Evolutionary conservation across 176 grass and related monocot species (phyloP).

Genomic region (Tuctoria greenei): DNA sequence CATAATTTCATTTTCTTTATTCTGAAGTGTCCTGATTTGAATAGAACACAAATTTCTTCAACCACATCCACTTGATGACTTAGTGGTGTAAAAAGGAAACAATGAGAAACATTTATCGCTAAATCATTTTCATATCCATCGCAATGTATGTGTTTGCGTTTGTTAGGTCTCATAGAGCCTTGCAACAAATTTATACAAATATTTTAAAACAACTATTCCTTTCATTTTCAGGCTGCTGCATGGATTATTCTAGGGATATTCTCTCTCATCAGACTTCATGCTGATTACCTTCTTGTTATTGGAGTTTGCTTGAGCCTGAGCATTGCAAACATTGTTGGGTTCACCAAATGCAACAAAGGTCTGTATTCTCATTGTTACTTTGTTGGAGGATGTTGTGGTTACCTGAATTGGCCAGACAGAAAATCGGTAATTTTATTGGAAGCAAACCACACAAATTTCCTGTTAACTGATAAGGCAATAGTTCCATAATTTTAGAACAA

Average conservation of each 20-base stretch:
- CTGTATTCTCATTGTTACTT: not conserved
- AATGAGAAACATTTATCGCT: not conserved
- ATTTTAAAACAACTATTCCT: not conserved
- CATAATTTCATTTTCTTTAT: not conserved
- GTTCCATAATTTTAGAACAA: not conserved
- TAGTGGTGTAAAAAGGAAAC: not conserved
- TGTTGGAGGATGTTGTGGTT: not conserved
- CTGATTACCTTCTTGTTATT: constrained; percentile 74
- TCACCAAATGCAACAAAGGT: constrained; percentile 88
- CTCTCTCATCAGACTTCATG: constrained; percentile 76
- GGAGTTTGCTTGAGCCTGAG: constrained; percentile 81
- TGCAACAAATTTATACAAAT: not conserved
- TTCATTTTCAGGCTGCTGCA: constrained; percentile 61
- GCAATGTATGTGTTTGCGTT: not conserved
- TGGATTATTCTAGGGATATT: constrained; percentile 84
- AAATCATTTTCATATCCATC: not conserved
- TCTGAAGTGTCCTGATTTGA: not conserved
- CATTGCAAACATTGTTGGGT: constrained; percentile 77
- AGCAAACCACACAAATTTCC: not conserved
- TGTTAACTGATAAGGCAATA: not conserved
- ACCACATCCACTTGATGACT: not conserved
- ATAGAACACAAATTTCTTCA: not conserved
- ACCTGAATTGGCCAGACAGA: not conserved
- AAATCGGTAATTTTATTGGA: not conserved
- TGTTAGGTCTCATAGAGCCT: not conserved